Percentiles rank a stretch among this genome's conserved stretches.
These are phyloP conservation scores for Suhomyces kunorum DNA, from an alignment of 1,139 yeast species.

Conservation along the genomic window DNA sequence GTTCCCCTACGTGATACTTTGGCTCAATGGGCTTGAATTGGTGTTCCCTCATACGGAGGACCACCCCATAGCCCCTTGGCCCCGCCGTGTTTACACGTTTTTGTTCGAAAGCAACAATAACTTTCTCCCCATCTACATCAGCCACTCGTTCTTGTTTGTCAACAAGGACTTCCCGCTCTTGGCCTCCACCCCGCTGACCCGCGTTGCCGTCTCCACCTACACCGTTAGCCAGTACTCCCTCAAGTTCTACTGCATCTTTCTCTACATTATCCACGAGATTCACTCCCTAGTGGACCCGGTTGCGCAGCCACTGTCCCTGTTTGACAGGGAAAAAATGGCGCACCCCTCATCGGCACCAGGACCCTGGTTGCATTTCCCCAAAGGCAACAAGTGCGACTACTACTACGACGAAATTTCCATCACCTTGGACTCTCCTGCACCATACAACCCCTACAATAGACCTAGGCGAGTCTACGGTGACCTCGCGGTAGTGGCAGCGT, in stretches of 20 bases:
- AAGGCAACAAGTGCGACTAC: not conserved
- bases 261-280: slow-evolving; percentile 27
- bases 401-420: too few relatives aligned
- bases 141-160: slow-evolving; percentile 28
- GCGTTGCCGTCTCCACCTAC: slow-evolving; percentile 11
- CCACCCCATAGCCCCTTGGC: not conserved
- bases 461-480: not conserved
- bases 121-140: slow-evolving; percentile 30
- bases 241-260: slow-evolving; percentile 32
- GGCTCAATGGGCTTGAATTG: slow-evolving; percentile 17
- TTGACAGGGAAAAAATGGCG: slow-evolving; percentile 2
- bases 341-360: not conserved
- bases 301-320: not conserved
- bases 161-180: slow-evolving; percentile 21
- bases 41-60: not conserved
- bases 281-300: slow-evolving; percentile 14
- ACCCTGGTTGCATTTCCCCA: not conserved
- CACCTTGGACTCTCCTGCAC: not conserved
- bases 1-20: slow-evolving; percentile 23
- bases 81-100: slow-evolving; percentile 8
- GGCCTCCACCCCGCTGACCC: not conserved
- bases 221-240: slow-evolving; percentile 21
- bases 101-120: slow-evolving; percentile 29
- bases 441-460: not conserved
- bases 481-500: not conserved